phyloP scores from a whole-genome alignment of 345 rosid species.

The Salix exigua region DNA sequence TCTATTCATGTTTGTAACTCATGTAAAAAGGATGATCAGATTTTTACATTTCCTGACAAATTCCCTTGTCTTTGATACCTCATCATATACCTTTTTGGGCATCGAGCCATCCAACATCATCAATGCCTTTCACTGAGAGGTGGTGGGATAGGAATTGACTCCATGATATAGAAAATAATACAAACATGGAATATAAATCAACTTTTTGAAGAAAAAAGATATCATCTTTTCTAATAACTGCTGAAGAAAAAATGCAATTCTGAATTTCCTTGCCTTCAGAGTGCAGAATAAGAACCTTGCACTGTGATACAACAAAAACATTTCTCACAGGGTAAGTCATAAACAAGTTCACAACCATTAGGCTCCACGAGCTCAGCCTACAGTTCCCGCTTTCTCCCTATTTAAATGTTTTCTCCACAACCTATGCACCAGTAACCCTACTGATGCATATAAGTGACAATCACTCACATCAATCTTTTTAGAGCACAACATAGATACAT shows the following conservation, averaged over 20 bases:
- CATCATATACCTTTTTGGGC: too few species aligned
- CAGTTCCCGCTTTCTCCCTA: too few species aligned
- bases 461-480: neutral
- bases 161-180: neutral
- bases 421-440: neutral
- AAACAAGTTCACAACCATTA: neutral
- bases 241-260: neutral
- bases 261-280: neutral
- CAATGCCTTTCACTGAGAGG: neutral
- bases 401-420: neutral
- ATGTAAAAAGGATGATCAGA: neutral
- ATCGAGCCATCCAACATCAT: neutral
- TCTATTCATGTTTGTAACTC: neutral
- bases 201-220: neutral
- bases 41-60: neutral
- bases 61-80: neutral
- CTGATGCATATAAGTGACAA: neutral
- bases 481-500: neutral
- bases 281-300: neutral
- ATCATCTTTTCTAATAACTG: neutral
- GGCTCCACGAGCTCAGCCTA: neutral
- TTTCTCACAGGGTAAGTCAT: neutral
- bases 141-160: neutral
- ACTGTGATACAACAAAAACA: neutral
- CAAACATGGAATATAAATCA: neutral